These are phyloP conservation scores for Sphagnum tenellum DNA, from an alignment of 225 moss, liverwort and hornwort genomes.

Conservation along the genomic window DNA sequence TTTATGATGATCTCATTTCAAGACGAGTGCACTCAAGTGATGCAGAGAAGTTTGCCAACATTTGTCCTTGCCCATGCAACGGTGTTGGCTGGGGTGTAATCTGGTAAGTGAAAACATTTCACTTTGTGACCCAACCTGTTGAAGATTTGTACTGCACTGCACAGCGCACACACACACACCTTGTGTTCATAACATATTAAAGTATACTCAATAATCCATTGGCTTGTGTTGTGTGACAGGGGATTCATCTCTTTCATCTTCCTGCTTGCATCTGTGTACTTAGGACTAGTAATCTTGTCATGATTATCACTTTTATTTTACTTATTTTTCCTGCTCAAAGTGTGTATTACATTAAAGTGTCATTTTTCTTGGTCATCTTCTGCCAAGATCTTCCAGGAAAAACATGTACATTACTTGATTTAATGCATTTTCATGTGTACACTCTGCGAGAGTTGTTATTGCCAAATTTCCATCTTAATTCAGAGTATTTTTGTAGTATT, in stretches of 20 bases:
- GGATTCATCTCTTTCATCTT: constrained; percentile 78
- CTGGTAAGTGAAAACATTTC: constrained; percentile 42
- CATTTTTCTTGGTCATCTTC: no score
- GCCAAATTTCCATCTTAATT: no score
- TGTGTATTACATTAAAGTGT: no score
- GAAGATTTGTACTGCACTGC: neutral
- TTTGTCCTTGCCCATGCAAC: constrained; percentile 88
- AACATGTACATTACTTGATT: no score
- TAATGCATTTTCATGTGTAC: no score
- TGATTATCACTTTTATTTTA: constrained; percentile 3
- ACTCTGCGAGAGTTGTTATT: no score
- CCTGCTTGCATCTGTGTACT: constrained; percentile 78
- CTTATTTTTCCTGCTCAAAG: neutral
- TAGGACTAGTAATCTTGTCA: constrained; percentile 76
- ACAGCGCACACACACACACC: no score
- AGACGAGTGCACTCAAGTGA: constrained; percentile 95
- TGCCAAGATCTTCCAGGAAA: no score
- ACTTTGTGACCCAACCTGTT: neutral
- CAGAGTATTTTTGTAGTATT: no score
- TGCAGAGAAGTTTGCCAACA: constrained; percentile 84
- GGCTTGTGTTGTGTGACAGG: constrained; percentile 47
- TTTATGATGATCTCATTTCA: constrained; percentile 94
- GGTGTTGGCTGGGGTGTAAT: constrained; percentile 88
- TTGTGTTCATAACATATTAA: neutral
- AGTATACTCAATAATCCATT: neutral